Evolutionary conservation across 1,284 basidiomycete genomes (phyloP), one percentile per base, ranked within the genome.

Genomic region (Trametes sp.): DNA sequence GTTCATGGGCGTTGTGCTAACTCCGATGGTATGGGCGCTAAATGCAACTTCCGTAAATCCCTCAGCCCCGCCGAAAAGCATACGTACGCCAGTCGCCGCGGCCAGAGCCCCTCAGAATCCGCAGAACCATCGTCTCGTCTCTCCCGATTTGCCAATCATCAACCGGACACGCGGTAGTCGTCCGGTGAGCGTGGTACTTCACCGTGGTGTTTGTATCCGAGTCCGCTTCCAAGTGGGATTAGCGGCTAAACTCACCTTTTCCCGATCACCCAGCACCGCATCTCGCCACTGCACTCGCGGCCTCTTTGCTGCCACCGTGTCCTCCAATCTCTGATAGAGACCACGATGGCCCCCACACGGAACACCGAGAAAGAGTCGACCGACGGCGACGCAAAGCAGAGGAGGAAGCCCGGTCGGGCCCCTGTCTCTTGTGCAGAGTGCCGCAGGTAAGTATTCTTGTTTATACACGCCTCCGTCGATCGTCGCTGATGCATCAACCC

Each of bases 351-450:
- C 21, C 67, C 67, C 23, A 59, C 62, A 14, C 60, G 60, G 28
- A 57, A 56, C 13, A 28, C 64, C 21, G 67, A 65, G 49, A 69
- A 67, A 26, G 67, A 70, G 24, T 55, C 67, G 46, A 33, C 31
- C 13, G 59, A 60, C 28, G 70, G 68, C 13, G 63, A 68, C 14
- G 24, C 16, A 2, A 73, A 70, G 54, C 73, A 69, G 53, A 64
- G 80, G 51, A 76, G 78, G 60, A 80, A 80, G 57, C 82, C 82
- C 7, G 82, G 82, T 19, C 73, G 84, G 28, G 80, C 78, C 13
- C 87, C 88, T 7, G 88, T 89, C 11, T 87, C 87, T 21, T 91
- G 89, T 70, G 88, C 88, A 7, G 89, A 92, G 76, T 92, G 89
- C 73, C 80, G 89, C 65, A 79, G 84, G 84, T 84, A 55, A 62